These are phyloP conservation scores for Aspergillus pseudoviridinutans DNA, from an alignment of 2,329 filamentous ascomycete species.

Conservation along the genomic window DNA sequence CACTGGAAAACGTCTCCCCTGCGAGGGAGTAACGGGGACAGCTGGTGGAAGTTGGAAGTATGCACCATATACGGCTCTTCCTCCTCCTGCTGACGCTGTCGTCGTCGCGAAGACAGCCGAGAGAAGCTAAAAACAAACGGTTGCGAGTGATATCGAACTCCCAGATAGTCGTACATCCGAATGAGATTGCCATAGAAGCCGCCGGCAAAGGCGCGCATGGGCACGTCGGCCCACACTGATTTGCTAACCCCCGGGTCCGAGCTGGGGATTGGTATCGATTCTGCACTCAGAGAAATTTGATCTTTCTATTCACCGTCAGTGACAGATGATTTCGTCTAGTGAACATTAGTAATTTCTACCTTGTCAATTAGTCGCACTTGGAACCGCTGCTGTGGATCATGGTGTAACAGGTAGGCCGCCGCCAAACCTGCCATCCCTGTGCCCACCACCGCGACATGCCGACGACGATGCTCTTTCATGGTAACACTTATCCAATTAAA, in stretches of 20 bases:
- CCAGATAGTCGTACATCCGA: slow-evolving; percentile 54
- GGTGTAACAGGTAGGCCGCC: slow-evolving; percentile 43
- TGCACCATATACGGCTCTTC: slow-evolving; percentile 48
- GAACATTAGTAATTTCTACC: slow-evolving; percentile 24
- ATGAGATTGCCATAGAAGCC: slow-evolving; percentile 55
- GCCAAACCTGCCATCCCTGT: slow-evolving; percentile 49
- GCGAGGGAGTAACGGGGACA: slow-evolving; percentile 42
- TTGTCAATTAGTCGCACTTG: slow-evolving; percentile 45
- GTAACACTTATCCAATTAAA: background rate
- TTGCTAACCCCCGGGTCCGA: slow-evolving; percentile 1
- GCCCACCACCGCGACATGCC: slow-evolving; percentile 43
- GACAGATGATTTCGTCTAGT: background rate
- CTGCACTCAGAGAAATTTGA: slow-evolving; percentile 3
- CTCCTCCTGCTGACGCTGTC: slow-evolving; percentile 2
- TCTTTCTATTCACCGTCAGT: background rate
- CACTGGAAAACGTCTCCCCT: slow-evolving; percentile 35
- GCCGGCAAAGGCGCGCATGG: slow-evolving; percentile 50
- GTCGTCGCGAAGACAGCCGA: slow-evolving; percentile 16
- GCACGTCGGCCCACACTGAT: slow-evolving; percentile 43
- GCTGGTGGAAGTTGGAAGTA: slow-evolving; percentile 51
- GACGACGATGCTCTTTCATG: slow-evolving; percentile 1
- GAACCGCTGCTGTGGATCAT: slow-evolving; percentile 39
- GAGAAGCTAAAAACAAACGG: slow-evolving; percentile 54
- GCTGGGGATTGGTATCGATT: background rate
- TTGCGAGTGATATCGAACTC: slow-evolving; percentile 47